Base-by-base conservation (phyloP, 345 rosid species). In the Brassica carinata region DNA sequence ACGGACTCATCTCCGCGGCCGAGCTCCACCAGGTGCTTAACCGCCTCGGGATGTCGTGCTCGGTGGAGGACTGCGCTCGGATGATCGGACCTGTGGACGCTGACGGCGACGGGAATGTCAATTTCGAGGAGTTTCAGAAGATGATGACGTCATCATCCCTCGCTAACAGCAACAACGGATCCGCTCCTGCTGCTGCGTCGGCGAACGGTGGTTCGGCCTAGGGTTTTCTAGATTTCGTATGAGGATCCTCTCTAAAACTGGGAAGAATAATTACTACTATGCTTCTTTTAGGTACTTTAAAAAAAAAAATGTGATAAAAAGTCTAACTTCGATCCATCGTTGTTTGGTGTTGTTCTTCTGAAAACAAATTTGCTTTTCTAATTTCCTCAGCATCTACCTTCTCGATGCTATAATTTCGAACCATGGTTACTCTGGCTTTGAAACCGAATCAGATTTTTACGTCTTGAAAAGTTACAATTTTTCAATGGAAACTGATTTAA, bases 101-200 rank as follows among this genome's bases (percentile, higher is more conserved):
- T 0, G 98, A 95, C 71, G 99, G 97, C 30, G 99, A 95, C n/a
- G 97, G 96, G 7, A 79, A 76, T 38, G 98, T 95, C 15, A 90
- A 89, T 66, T 95, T 86, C 81, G 84, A 72, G 59, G 99, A 95
- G 89, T 95, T 95, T 70, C 75, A 86, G 87, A 85, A 86, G 88
- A 93, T 93, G 99, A 93, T 95, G 98, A 81, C 79, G 38, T 69
- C 85, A 3, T 78, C 85, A 0, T 76, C 84, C 3, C 84, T 81
- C 45, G 5, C 66, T 38, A 62, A n/a, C 78, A 79, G 18, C 57
- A 51, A 14, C 18, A 71, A 57, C 38, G 78, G 69, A 57, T 65
- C 76, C 6, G 72, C 72, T 26, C 6, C 72, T 4, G 45, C 1
- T 33, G 38, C 14, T 40, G 53, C 53, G 15, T 5, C 57, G 57